Base-by-base conservation (phyloP, 78 protist species). In the Dictyostelium purpureum region DNA sequence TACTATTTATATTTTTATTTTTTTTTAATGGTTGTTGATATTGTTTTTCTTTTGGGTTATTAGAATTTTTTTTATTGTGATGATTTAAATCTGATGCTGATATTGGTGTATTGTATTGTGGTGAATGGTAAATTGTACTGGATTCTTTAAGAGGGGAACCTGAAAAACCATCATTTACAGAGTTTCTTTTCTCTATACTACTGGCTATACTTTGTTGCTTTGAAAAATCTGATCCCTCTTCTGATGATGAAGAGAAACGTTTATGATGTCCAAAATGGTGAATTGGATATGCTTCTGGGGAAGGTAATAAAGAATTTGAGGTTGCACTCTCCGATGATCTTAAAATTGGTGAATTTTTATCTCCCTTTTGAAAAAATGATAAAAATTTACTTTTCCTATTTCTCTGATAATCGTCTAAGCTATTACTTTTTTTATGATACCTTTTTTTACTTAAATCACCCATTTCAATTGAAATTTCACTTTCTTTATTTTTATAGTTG, bases 221-320 rank as follows among this genome's bases (percentile, higher is more conserved):
- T 6, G 69, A 59, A 59, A 28, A 28, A 0, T 59, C 69, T 11
- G 69, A 59, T 10, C 69, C 69, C 14, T 59, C 69, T 7, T 59
- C 69, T 11, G 69, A 59, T 4, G 69, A 59, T 59, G 69, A 59
- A 12, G 69, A 59, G 14, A 59, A 59, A 28, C 69, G 24, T 67
- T 67, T 67, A 33, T 67, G 75, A 67, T 67, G 45, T 19, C 75
- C 75, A 38, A 67, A 67, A 38, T 67, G 49, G 7, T 67, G 75
- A 38, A 38, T 33, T 67, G 75, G 75, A n/a, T 67, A 67, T 12
- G 54, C 24, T 49, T 18, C 43, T 37, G 75, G 49, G 2, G 75
- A 40, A 21, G 49, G 40, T 19, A 21, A 24, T 56, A 24, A 24
- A 18, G 65, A 56, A 19, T 56, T 16, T 2, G 65, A 7, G 10